Evolutionary conservation across 768 basidiomycete species (phyloP), one percentile per base, ranked within the genome.

Genomic region (Pleurotus citrinopileatus): DNA sequence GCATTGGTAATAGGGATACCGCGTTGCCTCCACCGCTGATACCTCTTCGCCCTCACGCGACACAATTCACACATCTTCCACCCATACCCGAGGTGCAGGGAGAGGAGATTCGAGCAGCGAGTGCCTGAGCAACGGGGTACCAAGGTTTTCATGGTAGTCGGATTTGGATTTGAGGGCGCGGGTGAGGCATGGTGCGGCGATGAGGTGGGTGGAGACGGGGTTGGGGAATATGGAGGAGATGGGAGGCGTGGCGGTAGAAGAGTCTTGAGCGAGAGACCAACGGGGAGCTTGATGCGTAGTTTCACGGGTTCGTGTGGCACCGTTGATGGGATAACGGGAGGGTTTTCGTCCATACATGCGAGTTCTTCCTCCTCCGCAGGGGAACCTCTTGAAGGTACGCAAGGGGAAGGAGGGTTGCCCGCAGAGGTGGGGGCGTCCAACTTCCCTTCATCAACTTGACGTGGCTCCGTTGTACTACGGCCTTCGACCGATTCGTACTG

Each of bases 51-150:
- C 13, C 27, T 22, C 12, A 46, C 44, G 13, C 44, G 19, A 28
- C 44, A 27, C 44, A 9, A 2, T 25, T 46, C 44, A 15, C 44
- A 46, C 44, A 46, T 46, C 25, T 46, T 46, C 44, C 44, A 46
- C 23, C 44, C 44, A 15, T 46, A 46, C 9, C 44, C 44, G 9
- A 26, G 23, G 19, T 23, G 12, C 6, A 15, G 3, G 20, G 44
- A 19, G 44, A 46, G 44, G 3, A 46, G 44, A 46, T 46, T 46
- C 23, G 25, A 22, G 26, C 44, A 46, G 5, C 23, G 26, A 15
- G 25, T 12, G 25, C 44, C 26, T n/a, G 44, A 25, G 44, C 44
- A 46, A 25, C 23, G 23, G 25, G 44, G 13, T 12, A 25, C 23
- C 9, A 46, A 7, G 2, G 15, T 7, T 19, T 46, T 46, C 13